Evolutionary conservation across 1,139 yeast species (phyloP), one percentile per base, ranked within the genome.

Genomic region (Debaryomycetaceae sp.): DNA sequence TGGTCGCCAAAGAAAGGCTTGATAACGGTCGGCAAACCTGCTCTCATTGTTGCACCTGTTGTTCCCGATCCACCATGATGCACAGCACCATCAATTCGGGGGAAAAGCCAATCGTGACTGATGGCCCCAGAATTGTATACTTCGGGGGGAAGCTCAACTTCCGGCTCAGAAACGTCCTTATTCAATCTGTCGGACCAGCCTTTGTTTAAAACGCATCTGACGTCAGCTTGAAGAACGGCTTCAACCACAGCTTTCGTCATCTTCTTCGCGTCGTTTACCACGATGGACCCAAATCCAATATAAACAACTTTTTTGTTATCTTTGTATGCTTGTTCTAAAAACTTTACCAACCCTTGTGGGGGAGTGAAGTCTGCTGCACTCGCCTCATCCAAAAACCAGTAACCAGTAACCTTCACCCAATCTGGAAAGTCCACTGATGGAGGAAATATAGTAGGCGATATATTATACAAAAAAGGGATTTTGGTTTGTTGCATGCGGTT

Each of bases 1-100:
- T 91, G 98, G 60, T 91, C 98, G 0, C 97, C 98, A 61, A 91
- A 91, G 55, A 92, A 91, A 2, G 98, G 98, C 58, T 91, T 91
- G 50, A 91, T 81, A 31, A 91, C 77, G 0, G 96, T 87, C 0
- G 98, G 97, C 26, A 86, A 58, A 0, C 98, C 98, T 7, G 88
- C 86, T 45, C 92, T 67, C 41, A 91, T 59, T 3, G 94, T 77
- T 0, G 97, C 96, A 8, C 98, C 98, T 0, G 98, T 89, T 0
- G 98, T 88, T 1, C 98, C 98, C 0, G 96, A 85, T 0, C 98
- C 98, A 30, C 98, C 98, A 60, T 91, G 98, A 55, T 91, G 98
- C 4, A 91, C 96, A 0, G 95, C 96, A 0, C 92, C 97, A 62
- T 91, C 96, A 33, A 92, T 70, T 47, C 78, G 80, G 0, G 92